phyloP scores from a whole-genome alignment of 2,329 filamentous ascomycete genomes.

The Cadophora gregata region DNA sequence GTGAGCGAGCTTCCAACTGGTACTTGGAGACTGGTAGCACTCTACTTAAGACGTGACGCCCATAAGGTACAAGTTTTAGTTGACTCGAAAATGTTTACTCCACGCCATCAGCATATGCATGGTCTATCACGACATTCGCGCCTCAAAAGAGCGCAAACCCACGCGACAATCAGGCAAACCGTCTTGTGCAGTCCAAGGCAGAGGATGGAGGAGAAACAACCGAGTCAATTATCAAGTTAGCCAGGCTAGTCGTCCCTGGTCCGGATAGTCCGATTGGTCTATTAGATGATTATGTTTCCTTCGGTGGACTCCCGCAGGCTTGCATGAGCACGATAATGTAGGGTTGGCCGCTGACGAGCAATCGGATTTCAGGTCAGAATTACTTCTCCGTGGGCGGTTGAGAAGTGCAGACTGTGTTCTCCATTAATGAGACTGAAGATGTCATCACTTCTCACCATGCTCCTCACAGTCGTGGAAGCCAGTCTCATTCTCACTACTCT shows the following conservation, averaged over 20 bases:
- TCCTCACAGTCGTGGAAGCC: background rate
- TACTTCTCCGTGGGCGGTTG: too few relatives aligned
- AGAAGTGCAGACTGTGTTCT: background rate
- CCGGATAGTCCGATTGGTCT: background rate
- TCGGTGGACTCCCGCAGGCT: background rate
- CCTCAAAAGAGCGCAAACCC: constrained; percentile 28
- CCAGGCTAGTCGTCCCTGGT: background rate
- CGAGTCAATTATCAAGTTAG: background rate
- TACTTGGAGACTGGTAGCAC: background rate
- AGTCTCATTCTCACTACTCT: constrained; percentile 1
- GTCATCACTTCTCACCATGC: background rate
- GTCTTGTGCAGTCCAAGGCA: background rate
- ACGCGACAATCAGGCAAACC: constrained; percentile 15
- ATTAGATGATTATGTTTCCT: background rate
- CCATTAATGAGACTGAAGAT: background rate
- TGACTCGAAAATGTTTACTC: background rate
- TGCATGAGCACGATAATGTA: background rate
- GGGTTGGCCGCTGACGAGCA: background rate
- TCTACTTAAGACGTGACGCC: background rate
- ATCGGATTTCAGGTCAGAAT: background rate
- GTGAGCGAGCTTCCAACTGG: background rate
- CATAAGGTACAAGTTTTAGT: background rate
- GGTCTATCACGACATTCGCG: background rate
- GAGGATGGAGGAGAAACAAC: background rate
- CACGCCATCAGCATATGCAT: background rate